Evolutionary conservation across 768 basidiomycete genomes (phyloP).

Genomic region (Mycena pura): DNA sequence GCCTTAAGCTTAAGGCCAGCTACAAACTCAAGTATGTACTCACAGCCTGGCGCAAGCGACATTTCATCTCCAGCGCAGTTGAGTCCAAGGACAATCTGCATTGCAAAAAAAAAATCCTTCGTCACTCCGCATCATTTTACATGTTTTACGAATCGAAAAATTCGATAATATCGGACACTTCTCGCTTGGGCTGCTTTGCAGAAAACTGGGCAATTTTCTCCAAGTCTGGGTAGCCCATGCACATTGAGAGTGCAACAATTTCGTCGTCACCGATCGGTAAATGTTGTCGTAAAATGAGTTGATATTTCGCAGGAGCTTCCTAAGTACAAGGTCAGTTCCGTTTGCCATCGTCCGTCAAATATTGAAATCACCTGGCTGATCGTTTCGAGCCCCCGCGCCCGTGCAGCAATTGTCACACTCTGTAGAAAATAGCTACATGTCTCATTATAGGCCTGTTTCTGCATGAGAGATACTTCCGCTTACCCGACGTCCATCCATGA

Average conservation of each 20-base stretch:
- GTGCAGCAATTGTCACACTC: slow-evolving; percentile 24
- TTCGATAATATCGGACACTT: slow-evolving; percentile 25
- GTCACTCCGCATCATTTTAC: too few relatives aligned
- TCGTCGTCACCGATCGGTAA: slow-evolving; percentile 22
- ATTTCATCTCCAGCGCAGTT: too few relatives aligned
- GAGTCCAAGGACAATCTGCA: too few relatives aligned
- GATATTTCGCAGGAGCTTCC: slow-evolving; percentile 18
- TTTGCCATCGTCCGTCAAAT: neutral
- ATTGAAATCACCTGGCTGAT: slow-evolving; percentile 6
- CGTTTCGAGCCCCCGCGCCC: slow-evolving; percentile 27
- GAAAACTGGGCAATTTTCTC: slow-evolving; percentile 20
- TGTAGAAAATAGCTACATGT: slow-evolving; percentile 24
- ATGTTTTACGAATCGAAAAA: slow-evolving; percentile 4
- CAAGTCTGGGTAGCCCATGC: slow-evolving; percentile 27
- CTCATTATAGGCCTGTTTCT: neutral
- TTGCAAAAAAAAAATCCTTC: too few relatives aligned
- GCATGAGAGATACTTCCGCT: neutral
- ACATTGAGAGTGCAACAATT: slow-evolving; percentile 18
- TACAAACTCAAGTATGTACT: too few relatives aligned
- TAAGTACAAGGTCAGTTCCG: neutral
- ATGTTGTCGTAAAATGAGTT: slow-evolving; percentile 21
- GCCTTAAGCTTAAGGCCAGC: too few relatives aligned
- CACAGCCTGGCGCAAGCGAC: too few relatives aligned
- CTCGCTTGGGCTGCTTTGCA: slow-evolving; percentile 21
- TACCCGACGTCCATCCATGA: slow-evolving; percentile 25